A percentile compares a stretch with the other conserved stretches of the same genome.
Conservation (phyloP, 140 eudicot genomes). For the Stevia rebaudiana region DNA sequence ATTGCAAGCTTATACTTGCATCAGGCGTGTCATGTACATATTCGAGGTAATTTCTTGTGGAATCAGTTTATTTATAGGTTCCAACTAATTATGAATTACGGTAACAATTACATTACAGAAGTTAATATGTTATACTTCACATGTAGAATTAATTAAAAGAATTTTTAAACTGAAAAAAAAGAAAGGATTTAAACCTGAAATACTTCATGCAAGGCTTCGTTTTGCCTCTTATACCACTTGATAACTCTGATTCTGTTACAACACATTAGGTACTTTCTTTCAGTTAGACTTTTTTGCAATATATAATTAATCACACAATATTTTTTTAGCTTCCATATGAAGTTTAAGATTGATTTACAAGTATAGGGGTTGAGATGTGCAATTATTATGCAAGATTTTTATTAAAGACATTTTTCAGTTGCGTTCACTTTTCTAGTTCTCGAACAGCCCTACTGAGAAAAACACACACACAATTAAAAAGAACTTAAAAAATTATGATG, state of each 20-base stretch:
- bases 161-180: slow-evolving; percentile 21
- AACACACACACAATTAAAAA: neutral
- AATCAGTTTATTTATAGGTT: neutral
- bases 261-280: slow-evolving; percentile 40
- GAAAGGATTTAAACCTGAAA: slow-evolving; percentile 58
- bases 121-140: neutral
- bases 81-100: neutral
- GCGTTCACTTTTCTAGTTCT: neutral
- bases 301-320: slow-evolving; percentile 3
- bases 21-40: slow-evolving; percentile 5
- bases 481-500: neutral
- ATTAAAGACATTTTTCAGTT: neutral
- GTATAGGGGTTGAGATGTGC: neutral
- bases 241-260: slow-evolving; percentile 62
- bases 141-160: slow-evolving; percentile 1
- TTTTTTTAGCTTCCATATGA: slow-evolving; percentile 3
- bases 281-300: slow-evolving; percentile 28
- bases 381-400: neutral
- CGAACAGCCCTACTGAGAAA: neutral
- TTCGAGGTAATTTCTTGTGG: neutral
- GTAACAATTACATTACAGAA: neutral
- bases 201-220: slow-evolving; percentile 79
- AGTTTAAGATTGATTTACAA: neutral
- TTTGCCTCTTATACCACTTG: slow-evolving; percentile 73
- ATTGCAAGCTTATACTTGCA: slow-evolving; percentile 11